These are phyloP conservation scores for Trichoderma gracile DNA, from an alignment of 2,329 filamentous ascomycete species.

Conservation along the genomic window DNA sequence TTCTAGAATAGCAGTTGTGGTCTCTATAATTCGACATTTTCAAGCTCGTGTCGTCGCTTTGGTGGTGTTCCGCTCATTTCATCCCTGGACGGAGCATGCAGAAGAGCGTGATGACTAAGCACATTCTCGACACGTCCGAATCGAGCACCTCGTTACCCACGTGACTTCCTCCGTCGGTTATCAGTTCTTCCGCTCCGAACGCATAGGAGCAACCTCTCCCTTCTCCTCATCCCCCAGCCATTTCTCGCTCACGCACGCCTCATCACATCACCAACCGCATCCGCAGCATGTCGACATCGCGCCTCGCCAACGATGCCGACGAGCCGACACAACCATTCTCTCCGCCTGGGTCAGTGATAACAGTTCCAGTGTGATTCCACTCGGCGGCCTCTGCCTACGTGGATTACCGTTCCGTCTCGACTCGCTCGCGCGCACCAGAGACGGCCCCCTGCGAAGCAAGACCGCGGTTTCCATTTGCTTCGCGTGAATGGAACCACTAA, in stretches of 20 bases:
- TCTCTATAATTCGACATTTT: too few species aligned
- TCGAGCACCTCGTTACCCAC: neutral
- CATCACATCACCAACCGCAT: neutral
- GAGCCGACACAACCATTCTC: slow-evolving; percentile 3
- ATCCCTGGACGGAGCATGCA: neutral
- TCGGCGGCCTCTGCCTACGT: slow-evolving; percentile 3
- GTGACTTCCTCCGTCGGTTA: neutral
- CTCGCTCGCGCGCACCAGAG: neutral
- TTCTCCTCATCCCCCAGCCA: neutral
- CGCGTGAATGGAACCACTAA: neutral
- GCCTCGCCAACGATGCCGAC: neutral
- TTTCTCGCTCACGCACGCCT: neutral
- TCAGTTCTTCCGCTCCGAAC: neutral
- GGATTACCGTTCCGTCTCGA: neutral
- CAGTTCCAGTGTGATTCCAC: slow-evolving; percentile 5
- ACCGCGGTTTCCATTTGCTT: neutral
- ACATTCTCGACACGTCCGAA: too few species aligned
- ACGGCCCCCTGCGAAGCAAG: slow-evolving; percentile 8
- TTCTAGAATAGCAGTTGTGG: too few species aligned
- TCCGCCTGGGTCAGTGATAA: slow-evolving; percentile 1
- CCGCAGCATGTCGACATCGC: neutral
- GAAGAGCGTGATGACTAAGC: neutral
- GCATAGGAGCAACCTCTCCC: neutral
- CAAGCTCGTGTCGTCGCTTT: too few species aligned
- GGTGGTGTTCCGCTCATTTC: too few species aligned